Base-by-base conservation (phyloP, 768 basidiomycete genomes). In the Obba rivulosa region DNA sequence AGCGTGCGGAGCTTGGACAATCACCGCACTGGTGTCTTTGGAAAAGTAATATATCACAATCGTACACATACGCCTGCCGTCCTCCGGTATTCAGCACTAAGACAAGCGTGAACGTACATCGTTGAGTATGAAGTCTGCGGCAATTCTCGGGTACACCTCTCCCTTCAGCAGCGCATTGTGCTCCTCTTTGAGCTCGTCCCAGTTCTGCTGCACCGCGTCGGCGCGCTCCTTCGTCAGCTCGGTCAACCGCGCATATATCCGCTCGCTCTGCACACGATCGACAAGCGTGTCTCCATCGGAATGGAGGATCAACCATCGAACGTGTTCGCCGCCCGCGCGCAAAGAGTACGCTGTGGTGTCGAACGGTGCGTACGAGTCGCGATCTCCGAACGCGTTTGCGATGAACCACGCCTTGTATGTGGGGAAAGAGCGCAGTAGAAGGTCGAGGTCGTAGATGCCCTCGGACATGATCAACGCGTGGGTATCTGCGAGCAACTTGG, bases 391-490 rank as follows among this genome's bases (percentile, higher is more conserved):
- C 0, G 81, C 69, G 18, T 70, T 60, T 34, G 74, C 74, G 49
- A 92, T 74, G 63, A 92, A 92, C 84, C 81, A 83, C 7, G 68
- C 58, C 43, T 69, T 73, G 63, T 91, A 92, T n/a, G 39, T 22
- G 2, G 88, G 87, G 66, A 88, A 89, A 48, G 69, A 74, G 11
- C 62, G 54, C 21, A 89, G 69, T 36, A 92, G 74, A 3, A 71
- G 56, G 62, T 86, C 83, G 51, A 89, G 65, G 62, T 91, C 81
- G 64, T 83, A 90, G 53, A 91, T 82, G 25, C 90, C 90, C 63
- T 87, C 88, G 1, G 89, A 83, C 56, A 83, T 53, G 43, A 81
- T 64, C 40, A 89, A 67, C 14, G 73, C 83, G 45, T 72, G 72
- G 17, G 77, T 74, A 40, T 75, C 69, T 46, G 56, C 53, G 41